A percentile compares a stretch with the other conserved stretches of the same genome.
Conservation (phyloP, 148 eudicot species). For the Vaccinium vitisidaea region DNA sequence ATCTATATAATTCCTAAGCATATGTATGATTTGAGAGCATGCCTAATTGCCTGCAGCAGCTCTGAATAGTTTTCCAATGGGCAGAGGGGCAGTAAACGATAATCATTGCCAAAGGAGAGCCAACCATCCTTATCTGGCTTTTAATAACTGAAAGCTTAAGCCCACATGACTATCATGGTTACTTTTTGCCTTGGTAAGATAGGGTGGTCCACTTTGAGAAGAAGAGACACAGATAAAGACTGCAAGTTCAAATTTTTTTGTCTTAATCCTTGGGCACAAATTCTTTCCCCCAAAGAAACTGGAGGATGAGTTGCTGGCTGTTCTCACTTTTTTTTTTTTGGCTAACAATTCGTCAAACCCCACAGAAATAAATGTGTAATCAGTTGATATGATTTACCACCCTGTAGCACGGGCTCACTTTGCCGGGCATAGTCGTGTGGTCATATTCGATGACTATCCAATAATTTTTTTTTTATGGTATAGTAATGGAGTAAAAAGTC, state of each 20-base stretch:
- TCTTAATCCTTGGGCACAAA: not conserved
- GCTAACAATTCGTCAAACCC: no score
- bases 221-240: not conserved
- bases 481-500: no score
- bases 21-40: not conserved
- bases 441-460: no score
- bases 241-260: not conserved
- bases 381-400: no score
- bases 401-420: no score
- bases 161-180: not conserved
- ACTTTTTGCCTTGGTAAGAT: not conserved
- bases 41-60: not conserved
- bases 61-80: not conserved
- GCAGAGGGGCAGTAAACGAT: not conserved
- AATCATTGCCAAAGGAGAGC: not conserved
- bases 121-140: not conserved
- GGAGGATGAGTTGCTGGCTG: slow-evolving; percentile 3
- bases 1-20: no score
- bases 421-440: no score
- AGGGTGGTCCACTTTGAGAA: not conserved
- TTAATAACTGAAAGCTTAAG: not conserved
- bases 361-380: no score
- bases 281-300: not conserved
- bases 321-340: not conserved
- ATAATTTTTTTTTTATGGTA: no score